Conservation (phyloP, 2,329 filamentous ascomycete species). For the Colletotrichum plurivorum region DNA sequence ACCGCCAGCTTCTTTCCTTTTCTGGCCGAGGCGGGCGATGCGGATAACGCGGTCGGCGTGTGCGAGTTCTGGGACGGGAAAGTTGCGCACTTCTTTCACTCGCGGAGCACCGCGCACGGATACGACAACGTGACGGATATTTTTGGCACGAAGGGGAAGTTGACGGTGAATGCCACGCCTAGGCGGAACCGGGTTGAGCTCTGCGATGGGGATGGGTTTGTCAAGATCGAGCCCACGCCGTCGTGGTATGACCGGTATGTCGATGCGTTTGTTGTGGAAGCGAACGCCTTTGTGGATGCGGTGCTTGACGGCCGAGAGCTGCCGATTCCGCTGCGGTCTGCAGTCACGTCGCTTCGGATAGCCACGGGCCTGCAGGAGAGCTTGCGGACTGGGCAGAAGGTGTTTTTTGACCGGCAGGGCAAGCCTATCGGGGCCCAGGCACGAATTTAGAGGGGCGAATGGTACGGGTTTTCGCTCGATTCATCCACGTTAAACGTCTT, state of each 20-base stretch:
- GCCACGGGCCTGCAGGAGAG: slow-evolving; percentile 42
- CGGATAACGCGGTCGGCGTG: slow-evolving; percentile 59
- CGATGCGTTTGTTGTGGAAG: slow-evolving; percentile 46
- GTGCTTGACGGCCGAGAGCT: slow-evolving; percentile 39
- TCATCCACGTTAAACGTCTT: too few relatives aligned
- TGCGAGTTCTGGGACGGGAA: slow-evolving; percentile 60
- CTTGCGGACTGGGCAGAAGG: slow-evolving; percentile 32
- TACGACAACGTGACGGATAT: slow-evolving; percentile 60
- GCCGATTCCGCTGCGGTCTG: slow-evolving; percentile 39
- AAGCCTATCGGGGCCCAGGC: not conserved
- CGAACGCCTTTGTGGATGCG: slow-evolving; percentile 43
- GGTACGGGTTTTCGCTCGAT: not conserved
- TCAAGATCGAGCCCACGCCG: slow-evolving; percentile 43
- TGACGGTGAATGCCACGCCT: slow-evolving; percentile 51
- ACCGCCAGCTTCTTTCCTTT: slow-evolving; percentile 9
- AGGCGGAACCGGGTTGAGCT: slow-evolving; percentile 45
- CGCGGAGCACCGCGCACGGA: slow-evolving; percentile 57
- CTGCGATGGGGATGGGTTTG: slow-evolving; percentile 41
- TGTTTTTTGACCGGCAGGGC: slow-evolving; percentile 39
- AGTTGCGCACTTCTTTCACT: slow-evolving; percentile 60
- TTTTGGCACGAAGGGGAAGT: slow-evolving; percentile 55
- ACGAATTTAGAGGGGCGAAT: not conserved
- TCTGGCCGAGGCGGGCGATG: slow-evolving; percentile 46
- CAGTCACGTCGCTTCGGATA: slow-evolving; percentile 39
- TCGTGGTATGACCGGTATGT: slow-evolving; percentile 47